phyloP scores from a whole-genome alignment of 2,329 filamentous ascomycete genomes.

The Cladosporium oxysporum region DNA sequence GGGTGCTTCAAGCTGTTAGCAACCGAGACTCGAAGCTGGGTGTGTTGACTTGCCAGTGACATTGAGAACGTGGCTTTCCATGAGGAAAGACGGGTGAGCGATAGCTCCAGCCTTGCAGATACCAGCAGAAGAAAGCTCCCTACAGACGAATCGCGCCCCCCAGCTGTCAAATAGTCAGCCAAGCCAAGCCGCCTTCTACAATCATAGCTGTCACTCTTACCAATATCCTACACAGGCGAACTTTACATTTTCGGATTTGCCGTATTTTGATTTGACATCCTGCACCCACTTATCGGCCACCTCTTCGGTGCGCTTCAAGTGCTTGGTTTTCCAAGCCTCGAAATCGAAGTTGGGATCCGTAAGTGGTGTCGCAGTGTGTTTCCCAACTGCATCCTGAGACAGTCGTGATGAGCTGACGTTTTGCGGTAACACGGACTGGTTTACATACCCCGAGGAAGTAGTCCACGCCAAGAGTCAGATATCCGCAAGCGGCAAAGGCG shows the following conservation, averaged over 20 bases:
- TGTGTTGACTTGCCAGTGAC: constrained; percentile 34
- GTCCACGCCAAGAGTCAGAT: constrained; percentile 23
- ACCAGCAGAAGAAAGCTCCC: constrained; percentile 40
- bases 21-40: neutral
- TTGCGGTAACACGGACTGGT: constrained; percentile 1
- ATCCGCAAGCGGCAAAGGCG: constrained; percentile 25
- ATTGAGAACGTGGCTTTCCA: constrained; percentile 48
- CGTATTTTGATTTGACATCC: constrained; percentile 25
- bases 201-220: too few species aligned
- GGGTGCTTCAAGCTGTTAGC: constrained; percentile 30
- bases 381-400: constrained; percentile 22
- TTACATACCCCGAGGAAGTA: constrained; percentile 25
- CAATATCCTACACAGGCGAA: constrained; percentile 27
- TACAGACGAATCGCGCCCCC: constrained; percentile 38
- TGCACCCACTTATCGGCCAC: constrained; percentile 24
- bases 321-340: constrained; percentile 23
- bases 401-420: neutral
- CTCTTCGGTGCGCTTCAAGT: constrained; percentile 21
- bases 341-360: constrained; percentile 26
- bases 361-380: constrained; percentile 14
- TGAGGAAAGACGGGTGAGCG: constrained; percentile 54
- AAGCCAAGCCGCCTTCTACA: too few species aligned
- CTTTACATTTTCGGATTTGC: constrained; percentile 19
- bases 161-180: constrained; percentile 22
- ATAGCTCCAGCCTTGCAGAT: constrained; percentile 49